A percentile compares a stretch with the other conserved stretches of the same genome.
These are phyloP conservation scores for Babesia bigemina DNA, from an alignment of 169 alveolate genomes.

Conservation along the genomic window DNA sequence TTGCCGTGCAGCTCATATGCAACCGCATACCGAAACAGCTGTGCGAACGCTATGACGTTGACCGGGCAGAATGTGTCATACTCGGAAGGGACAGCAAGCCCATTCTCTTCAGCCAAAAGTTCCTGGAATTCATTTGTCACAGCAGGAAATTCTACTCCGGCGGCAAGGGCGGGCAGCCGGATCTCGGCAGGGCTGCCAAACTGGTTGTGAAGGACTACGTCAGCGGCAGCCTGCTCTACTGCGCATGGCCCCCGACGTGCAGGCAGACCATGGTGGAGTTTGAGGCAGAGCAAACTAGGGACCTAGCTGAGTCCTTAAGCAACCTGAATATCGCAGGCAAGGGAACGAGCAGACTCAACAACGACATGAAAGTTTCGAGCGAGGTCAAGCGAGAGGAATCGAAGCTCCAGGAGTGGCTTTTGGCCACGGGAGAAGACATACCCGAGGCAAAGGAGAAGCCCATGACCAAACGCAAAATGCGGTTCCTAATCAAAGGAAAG, in stretches of 20 bases:
- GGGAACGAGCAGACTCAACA: neutral
- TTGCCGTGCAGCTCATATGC: conserved; percentile 93
- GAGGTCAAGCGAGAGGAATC: conserved; percentile 32
- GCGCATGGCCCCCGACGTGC: conserved; percentile 68
- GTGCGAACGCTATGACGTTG: conserved; percentile 68
- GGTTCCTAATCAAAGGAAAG: conserved; percentile 67
- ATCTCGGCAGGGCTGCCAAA: conserved; percentile 93
- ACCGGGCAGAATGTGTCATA: conserved; percentile 46
- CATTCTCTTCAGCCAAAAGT: conserved; percentile 76
- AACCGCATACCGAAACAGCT: conserved; percentile 89
- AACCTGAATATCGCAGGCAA: conserved; percentile 1
- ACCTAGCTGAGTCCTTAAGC: conserved; percentile 1
- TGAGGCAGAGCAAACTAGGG: neutral
- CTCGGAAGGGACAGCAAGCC: conserved; percentile 8
- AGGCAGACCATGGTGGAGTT: neutral
- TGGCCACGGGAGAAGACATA: conserved; percentile 25
- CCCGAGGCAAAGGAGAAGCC: conserved; percentile 24
- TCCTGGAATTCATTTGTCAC: conserved; percentile 81
- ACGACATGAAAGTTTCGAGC: conserved; percentile 13
- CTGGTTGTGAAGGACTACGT: conserved; percentile 92
- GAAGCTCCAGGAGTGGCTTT: conserved; percentile 60
- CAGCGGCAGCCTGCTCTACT: conserved; percentile 89
- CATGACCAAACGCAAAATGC: conserved; percentile 66
- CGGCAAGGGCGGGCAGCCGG: conserved; percentile 93
- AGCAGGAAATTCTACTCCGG: conserved; percentile 83